A percentile compares a stretch with the other conserved stretches of the same genome.
phyloP scores from a whole-genome alignment of 306 rosid species.

The Glycine soja region DNA sequence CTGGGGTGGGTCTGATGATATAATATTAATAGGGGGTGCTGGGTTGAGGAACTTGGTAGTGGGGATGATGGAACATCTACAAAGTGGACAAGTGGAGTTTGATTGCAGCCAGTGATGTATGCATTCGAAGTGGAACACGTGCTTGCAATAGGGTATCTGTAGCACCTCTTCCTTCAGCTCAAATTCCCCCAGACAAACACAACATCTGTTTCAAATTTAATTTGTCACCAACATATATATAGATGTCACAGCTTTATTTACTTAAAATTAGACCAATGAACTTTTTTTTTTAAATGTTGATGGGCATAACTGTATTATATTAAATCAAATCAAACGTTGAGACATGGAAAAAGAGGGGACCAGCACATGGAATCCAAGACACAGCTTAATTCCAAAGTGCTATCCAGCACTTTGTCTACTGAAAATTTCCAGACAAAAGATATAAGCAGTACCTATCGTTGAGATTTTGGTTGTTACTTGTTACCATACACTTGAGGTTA shows the following conservation, averaged over 20 bases:
- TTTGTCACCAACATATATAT: not conserved
- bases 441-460: not conserved
- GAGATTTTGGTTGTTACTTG: constrained; percentile 12
- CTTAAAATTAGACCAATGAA: not conserved
- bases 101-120: constrained; percentile 82
- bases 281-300: not conserved
- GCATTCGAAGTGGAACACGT: constrained; percentile 86
- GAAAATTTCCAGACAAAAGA: not conserved
- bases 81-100: constrained; percentile 89
- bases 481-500: constrained; percentile 19
- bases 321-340: constrained; percentile 8
- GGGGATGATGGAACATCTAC: constrained; percentile 78
- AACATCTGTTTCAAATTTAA: constrained; percentile 62
- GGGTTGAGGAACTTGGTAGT: constrained; percentile 48
- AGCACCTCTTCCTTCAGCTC: constrained; percentile 80
- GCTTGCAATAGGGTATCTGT: constrained; percentile 80
- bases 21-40: constrained; percentile 38
- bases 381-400: constrained; percentile 31
- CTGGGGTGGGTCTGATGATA: constrained; percentile 42
- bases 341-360: not conserved
- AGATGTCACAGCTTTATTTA: too few species aligned
- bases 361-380: constrained; percentile 17
- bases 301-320: not conserved
- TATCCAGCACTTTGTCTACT: not conserved
- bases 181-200: constrained; percentile 89